Conservation (phyloP, 169 alveolate species). For the Babesia gibsoni region DNA sequence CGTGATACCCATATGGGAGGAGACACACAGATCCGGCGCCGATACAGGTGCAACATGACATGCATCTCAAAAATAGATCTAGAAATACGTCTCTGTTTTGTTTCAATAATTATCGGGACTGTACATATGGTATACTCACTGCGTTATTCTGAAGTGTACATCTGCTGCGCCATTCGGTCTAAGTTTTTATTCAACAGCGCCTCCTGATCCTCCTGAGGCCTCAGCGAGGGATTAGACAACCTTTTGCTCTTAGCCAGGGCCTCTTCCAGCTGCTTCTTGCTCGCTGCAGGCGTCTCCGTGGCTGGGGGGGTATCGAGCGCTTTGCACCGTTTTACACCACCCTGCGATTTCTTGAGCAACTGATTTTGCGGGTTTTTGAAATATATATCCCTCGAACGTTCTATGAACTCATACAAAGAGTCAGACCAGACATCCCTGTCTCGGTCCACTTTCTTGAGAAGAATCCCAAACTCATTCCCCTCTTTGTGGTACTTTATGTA, state of each 20-base stretch:
- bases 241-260: not conserved
- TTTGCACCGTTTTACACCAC: slow-evolving; percentile 11
- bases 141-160: not conserved
- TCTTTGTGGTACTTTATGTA: slow-evolving; percentile 75
- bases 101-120: not conserved
- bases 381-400: slow-evolving; percentile 59
- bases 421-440: slow-evolving; percentile 81
- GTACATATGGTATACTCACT: not conserved
- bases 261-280: not conserved
- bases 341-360: slow-evolving; percentile 17
- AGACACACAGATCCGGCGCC: not conserved
- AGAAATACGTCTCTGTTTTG: not conserved
- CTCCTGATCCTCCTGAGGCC: not conserved
- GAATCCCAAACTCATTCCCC: slow-evolving; percentile 68
- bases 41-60: not conserved
- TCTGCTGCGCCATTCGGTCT: slow-evolving; percentile 6
- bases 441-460: slow-evolving; percentile 73
- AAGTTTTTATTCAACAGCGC: not conserved
- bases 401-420: slow-evolving; percentile 75
- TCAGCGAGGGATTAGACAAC: not conserved
- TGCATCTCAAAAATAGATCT: not conserved
- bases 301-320: not conserved
- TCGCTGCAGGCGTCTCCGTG: not conserved
- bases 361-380: slow-evolving; percentile 11
- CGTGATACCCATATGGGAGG: slow-evolving; percentile 5